These are phyloP conservation scores for Heritiera littoralis DNA, from an alignment of 345 rosid genomes.

Conservation along the genomic window DNA sequence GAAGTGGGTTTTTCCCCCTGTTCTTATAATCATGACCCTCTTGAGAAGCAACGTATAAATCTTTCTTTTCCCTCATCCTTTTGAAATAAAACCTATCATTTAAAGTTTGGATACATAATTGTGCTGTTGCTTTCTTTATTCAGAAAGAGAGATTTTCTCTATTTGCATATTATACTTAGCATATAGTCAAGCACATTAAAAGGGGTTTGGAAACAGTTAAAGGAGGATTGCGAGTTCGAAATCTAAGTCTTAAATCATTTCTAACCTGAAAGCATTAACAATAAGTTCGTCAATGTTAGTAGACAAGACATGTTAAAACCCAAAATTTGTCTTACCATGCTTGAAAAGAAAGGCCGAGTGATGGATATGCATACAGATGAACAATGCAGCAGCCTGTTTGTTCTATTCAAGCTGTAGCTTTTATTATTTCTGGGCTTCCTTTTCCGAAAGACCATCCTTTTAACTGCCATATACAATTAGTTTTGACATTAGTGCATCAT, in stretches of 20 bases:
- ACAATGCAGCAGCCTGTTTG: not conserved
- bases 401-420: not conserved
- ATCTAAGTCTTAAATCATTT: not conserved
- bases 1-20: not conserved
- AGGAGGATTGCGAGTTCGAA: conserved; percentile 8
- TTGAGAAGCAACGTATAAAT: not conserved
- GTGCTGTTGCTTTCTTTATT: not conserved
- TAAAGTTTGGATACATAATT: not conserved
- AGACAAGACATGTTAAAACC: conserved; percentile 12
- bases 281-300: not conserved
- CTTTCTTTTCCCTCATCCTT: not conserved
- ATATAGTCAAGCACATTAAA: not conserved
- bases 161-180: not conserved
- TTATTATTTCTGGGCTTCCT: not conserved
- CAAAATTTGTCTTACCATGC: conserved; percentile 13
- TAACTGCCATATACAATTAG: not conserved
- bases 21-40: not conserved
- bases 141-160: not conserved
- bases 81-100: not conserved
- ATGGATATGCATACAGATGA: not conserved
- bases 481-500: conserved; percentile 9
- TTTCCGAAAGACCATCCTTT: not conserved
- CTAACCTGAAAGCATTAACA: not conserved
- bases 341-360: not conserved
- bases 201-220: not conserved